Percentiles rank a stretch among this genome's conserved stretches.
Evolutionary conservation across 2,329 filamentous ascomycete species (phyloP).

Genomic region (Phoma sp.): DNA sequence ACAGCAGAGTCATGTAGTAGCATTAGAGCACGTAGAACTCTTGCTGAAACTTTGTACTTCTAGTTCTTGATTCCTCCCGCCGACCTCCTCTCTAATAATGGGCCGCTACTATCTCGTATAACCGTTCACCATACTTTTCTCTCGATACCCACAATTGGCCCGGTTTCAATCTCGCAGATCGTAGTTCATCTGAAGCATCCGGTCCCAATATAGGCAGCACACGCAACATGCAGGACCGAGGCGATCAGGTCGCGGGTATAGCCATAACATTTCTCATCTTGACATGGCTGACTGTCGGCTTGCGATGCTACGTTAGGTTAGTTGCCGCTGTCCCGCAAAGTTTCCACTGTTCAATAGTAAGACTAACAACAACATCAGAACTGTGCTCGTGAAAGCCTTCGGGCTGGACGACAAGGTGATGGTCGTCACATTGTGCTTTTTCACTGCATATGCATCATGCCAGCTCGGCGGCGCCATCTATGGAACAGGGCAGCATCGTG

Average conservation of each 20-base stretch:
- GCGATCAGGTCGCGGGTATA: constrained; percentile 35
- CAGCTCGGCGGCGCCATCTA: constrained; percentile 46
- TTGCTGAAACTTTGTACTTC: constrained; percentile 6
- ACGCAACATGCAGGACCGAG: constrained; percentile 33
- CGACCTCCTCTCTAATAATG: neutral
- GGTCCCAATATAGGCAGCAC: neutral
- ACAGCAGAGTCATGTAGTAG: constrained; percentile 12
- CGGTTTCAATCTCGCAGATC: neutral
- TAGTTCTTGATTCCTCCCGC: constrained; percentile 9
- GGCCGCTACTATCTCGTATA: neutral
- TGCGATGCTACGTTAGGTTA: constrained; percentile 49
- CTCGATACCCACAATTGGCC: neutral
- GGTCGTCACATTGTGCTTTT: constrained; percentile 47
- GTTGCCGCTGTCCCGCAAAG: constrained; percentile 2
- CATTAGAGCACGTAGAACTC: constrained; percentile 6
- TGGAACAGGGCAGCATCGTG: constrained; percentile 46
- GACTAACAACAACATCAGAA: constrained; percentile 19
- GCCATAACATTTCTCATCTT: constrained; percentile 47
- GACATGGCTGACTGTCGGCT: constrained; percentile 46
- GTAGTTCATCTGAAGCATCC: neutral
- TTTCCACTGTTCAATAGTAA: constrained; percentile 6
- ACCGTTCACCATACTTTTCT: neutral
- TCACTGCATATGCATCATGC: constrained; percentile 41
- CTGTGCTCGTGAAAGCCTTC: constrained; percentile 46
- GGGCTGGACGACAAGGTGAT: constrained; percentile 51